Evolutionary conservation across 73 alveolate species (phyloP).

Genomic region (Tetrahymena malaccensis): DNA sequence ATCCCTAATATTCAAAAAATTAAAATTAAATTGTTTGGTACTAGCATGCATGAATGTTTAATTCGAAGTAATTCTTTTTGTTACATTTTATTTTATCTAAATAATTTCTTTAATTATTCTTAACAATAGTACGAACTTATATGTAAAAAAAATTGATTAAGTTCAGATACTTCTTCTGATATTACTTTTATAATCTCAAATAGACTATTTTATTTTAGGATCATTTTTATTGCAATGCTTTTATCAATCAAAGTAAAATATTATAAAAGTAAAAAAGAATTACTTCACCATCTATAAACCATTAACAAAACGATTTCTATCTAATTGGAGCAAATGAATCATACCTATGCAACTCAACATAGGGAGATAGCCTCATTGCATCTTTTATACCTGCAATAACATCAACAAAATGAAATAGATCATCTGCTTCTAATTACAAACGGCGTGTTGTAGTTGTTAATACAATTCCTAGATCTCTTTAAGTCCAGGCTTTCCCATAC

Average conservation of each 20-base stretch:
- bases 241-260: neutral
- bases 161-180: too few relatives aligned
- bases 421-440: conserved; percentile 5
- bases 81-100: too few relatives aligned
- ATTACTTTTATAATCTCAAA: neutral
- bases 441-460: conserved; percentile 12
- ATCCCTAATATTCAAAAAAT: neutral
- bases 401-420: conserved; percentile 1
- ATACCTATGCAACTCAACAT: conserved; percentile 6
- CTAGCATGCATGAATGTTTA: neutral
- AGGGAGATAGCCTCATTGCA: conserved; percentile 20
- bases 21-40: neutral
- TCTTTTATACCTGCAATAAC: neutral
- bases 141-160: too few relatives aligned
- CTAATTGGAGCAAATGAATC: conserved; percentile 49
- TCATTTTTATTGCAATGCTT: neutral
- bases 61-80: neutral
- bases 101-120: too few relatives aligned
- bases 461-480: conserved; percentile 16
- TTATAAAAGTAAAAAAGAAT: neutral
- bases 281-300: conserved; percentile 50
- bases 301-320: conserved; percentile 15
- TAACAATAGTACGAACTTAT: too few relatives aligned
- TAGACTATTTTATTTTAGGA: too few relatives aligned
- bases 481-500: conserved; percentile 31